Evolutionary conservation across 495 filamentous ascomycete genomes (phyloP).

Genomic region (Zalerion maritima): DNA sequence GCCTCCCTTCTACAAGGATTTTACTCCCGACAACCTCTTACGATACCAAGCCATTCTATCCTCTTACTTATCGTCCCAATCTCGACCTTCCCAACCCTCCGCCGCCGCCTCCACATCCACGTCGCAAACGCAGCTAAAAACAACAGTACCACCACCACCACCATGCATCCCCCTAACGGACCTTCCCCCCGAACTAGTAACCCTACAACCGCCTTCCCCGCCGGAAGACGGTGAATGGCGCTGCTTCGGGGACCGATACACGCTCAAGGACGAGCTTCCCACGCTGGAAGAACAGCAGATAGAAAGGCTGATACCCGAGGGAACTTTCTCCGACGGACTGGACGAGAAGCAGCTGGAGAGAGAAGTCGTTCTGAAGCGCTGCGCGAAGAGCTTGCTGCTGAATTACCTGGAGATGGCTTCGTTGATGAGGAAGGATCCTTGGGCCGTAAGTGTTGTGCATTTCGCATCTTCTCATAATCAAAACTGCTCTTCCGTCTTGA

Average conservation of each 20-base stretch:
- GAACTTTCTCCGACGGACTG: conserved; percentile 13
- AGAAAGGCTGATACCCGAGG: conserved; percentile 45
- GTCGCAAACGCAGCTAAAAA: too few species aligned
- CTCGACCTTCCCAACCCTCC: too few species aligned
- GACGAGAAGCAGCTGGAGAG: conserved; percentile 45
- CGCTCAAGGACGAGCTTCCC: conserved; percentile 48
- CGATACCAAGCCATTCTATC: conserved; percentile 22
- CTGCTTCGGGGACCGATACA: conserved; percentile 56
- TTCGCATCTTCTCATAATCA: too few species aligned
- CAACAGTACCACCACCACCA: too few species aligned
- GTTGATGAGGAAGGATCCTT: conserved; percentile 48
- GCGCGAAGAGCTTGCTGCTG: conserved; percentile 68
- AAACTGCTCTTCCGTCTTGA: too few species aligned
- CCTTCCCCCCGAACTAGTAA: conserved; percentile 59
- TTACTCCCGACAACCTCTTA: conserved; percentile 63
- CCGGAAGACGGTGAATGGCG: conserved; percentile 57
- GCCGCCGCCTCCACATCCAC: too few species aligned
- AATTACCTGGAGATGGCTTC: conserved; percentile 75
- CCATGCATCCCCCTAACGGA: conserved; percentile 30
- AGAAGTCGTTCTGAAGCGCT: conserved; percentile 57
- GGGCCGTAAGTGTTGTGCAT: conserved; percentile 27
- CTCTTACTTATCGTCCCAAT: too few species aligned
- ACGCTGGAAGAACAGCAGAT: conserved; percentile 55
- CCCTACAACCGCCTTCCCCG: conserved; percentile 65
- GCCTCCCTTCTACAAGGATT: conserved; percentile 79